Evolutionary conservation across 108 stramenopile genomes (phyloP), one percentile per base, ranked within the genome.

Genomic region (Discostella pseudostelligera): DNA sequence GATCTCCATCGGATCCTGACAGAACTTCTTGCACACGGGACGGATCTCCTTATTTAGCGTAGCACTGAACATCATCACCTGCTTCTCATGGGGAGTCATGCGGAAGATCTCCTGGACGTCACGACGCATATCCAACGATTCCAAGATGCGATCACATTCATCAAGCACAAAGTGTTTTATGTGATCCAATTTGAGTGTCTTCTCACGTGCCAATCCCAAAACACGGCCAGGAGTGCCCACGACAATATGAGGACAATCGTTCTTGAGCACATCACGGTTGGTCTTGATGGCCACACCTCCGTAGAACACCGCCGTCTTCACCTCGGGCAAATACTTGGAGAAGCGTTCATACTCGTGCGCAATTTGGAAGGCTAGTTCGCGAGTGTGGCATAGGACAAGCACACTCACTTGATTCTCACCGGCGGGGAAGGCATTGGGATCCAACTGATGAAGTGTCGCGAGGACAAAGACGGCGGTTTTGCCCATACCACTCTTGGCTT

Each of bases 401-500:
- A 95, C 95, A 20, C 84, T 80, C 43, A 95, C 92, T 78, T 96
- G 86, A 64, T 88, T 75, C 20, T 79, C 83, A 4, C 84, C 85
- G 35, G 87, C 86, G 1, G 84, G 80, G 54, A 81, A 80, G 20
- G 80, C 79, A 19, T 39, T 60, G 21, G 88, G 88, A 53, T 95
- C 84, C 57, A 96, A 79, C 73, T 94, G 96, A 82, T 99, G 96
- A 29, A 99, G 84, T 4, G 99, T 99, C 7, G 99, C 92, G 39
- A 99, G 84, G 7, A 98, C 97, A 70, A 99, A 99, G 62, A 99
- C 99, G 3, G 99, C 99, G 1, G 99, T 99, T 84, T 99, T 99
- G 51, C 99, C 99, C 99, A 99, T 99, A 53, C 99, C 99, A 45
- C 93, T 93, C 87, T 98, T 98, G 44, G 99, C 99, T 80, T 99